These are phyloP conservation scores for Fraxinus baroniana DNA, from an alignment of 305 asterid genomes.

Conservation along the genomic window DNA sequence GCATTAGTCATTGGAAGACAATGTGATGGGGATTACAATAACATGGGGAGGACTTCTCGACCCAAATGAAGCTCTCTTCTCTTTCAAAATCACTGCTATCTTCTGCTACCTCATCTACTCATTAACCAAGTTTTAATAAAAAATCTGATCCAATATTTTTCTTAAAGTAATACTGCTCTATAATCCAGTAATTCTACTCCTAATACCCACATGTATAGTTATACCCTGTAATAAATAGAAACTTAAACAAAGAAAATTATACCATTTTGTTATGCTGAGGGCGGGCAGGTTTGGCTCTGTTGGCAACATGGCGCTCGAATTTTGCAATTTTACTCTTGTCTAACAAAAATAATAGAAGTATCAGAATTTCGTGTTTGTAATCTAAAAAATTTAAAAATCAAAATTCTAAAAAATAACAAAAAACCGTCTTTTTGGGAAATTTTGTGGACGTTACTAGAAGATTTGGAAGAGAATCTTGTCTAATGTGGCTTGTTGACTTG, in stretches of 20 bases:
- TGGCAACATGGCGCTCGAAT: conserved; percentile 46
- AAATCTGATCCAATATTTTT: neutral
- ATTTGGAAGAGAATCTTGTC: conserved; percentile 76
- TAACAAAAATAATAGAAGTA: conserved; percentile 20
- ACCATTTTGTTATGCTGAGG: conserved; percentile 81
- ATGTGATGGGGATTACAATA: conserved; percentile 47
- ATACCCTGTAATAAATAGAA: neutral
- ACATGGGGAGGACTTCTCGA: conserved; percentile 79
- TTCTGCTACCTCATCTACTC: conserved; percentile 54
- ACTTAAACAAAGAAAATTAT: neutral
- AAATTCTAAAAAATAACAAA: neutral
- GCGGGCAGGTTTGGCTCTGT: conserved; percentile 82
- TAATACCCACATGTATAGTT: neutral
- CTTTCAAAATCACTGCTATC: conserved; percentile 51
- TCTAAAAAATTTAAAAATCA: neutral
- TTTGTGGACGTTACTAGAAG: conserved; percentile 81
- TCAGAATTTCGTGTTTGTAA: neutral
- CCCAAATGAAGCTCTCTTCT: conserved; percentile 75
- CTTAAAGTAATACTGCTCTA: neutral
- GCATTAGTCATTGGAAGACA: neutral
- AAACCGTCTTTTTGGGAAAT: conserved; percentile 55
- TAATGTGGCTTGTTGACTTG: conserved; percentile 77
- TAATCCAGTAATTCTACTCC: neutral
- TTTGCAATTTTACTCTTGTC: conserved; percentile 55
- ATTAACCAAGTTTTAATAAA: neutral